Evolutionary conservation across 768 basidiomycete species (phyloP).

Genomic region (Kwoniella dejecticola): DNA sequence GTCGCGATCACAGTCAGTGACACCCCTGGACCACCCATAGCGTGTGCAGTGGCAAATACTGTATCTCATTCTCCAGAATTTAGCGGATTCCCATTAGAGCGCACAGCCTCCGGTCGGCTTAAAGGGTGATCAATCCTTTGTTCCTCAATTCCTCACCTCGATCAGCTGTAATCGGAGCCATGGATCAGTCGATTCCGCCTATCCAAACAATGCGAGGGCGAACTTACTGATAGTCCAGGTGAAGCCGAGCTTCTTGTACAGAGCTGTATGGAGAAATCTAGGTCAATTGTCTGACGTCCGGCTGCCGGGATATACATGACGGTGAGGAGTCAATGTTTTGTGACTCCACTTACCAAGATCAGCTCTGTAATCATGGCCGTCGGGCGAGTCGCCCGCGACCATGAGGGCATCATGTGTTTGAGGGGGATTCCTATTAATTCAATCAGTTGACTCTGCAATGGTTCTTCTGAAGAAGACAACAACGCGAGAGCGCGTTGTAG

Average conservation of each 20-base stretch:
- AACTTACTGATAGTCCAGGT: constrained; percentile 19
- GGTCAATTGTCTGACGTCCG: background rate
- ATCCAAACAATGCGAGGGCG: background rate
- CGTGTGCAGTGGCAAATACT: no score
- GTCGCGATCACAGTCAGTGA: no score
- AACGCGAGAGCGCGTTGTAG: no score
- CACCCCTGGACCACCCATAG: no score
- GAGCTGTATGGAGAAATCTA: background rate
- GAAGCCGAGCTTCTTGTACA: constrained; percentile 10
- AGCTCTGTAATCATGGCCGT: constrained; percentile 12
- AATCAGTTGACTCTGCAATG: background rate
- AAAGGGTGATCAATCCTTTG: constrained; percentile 8
- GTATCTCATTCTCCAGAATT: no score
- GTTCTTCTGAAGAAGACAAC: no score
- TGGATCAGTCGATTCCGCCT: background rate
- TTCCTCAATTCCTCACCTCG: constrained; percentile 4
- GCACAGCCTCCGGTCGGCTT: background rate
- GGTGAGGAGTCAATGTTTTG: no score
- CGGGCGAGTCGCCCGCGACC: constrained; percentile 9
- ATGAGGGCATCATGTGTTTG: constrained; percentile 4
- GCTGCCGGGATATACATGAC: background rate
- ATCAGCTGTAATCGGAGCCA: constrained; percentile 3
- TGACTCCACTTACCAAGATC: constrained; percentile 19
- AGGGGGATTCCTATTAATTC: constrained; percentile 1
- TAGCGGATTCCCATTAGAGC: no score